Evolutionary conservation across 2,329 filamentous ascomycete species (phyloP).

Genomic region (Sclerotinia borealis): DNA sequence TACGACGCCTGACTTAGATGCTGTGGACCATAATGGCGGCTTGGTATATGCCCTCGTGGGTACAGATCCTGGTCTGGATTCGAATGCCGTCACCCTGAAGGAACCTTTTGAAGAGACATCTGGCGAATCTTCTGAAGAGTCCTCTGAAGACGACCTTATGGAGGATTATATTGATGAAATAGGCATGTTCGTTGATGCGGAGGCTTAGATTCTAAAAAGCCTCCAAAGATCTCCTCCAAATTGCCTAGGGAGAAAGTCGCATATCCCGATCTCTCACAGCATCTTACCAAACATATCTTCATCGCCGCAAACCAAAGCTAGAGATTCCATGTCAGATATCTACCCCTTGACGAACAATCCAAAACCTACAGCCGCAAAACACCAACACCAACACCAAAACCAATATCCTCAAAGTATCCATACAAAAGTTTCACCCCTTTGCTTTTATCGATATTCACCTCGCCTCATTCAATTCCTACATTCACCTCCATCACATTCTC

Average conservation of each 20-base stretch:
- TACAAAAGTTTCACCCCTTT: not conserved
- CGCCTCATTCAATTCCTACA: not conserved
- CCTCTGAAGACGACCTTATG: too few species aligned
- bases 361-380: not conserved
- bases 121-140: too few species aligned
- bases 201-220: not conserved
- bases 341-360: fast-evolving
- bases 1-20: too few species aligned
- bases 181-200: too few species aligned
- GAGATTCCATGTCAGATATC: too few species aligned
- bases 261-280: not conserved
- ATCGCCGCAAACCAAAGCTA: not conserved
- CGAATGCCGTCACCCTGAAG: too few species aligned
- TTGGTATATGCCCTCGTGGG: too few species aligned
- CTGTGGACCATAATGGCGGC: too few species aligned
- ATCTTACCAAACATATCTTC: not conserved
- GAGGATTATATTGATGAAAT: too few species aligned
- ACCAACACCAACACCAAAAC: not conserved
- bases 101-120: too few species aligned
- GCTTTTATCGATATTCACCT: not conserved
- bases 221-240: not conserved
- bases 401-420: not conserved
- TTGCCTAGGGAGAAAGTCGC: not conserved
- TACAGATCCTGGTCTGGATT: too few species aligned
- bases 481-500: not conserved